Evolutionary conservation across 2,329 filamentous ascomycete genomes (phyloP).

Genomic region (Apiospora saccharicola): DNA sequence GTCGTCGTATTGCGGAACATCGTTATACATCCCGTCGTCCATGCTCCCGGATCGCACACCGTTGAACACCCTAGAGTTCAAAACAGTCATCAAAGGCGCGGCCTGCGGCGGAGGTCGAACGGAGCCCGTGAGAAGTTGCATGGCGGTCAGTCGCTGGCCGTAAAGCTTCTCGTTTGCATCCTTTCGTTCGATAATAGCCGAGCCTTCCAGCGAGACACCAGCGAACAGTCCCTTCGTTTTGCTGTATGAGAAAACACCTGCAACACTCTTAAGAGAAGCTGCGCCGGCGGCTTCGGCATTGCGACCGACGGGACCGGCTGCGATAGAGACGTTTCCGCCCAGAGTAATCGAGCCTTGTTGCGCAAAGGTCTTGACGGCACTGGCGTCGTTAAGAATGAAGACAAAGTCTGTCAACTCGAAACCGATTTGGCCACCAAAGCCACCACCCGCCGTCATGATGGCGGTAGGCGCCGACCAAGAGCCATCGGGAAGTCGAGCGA

Average conservation of each 20-base stretch:
- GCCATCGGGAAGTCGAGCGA: conserved; percentile 79
- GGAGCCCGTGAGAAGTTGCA: conserved; percentile 80
- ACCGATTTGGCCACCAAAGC: conserved; percentile 85
- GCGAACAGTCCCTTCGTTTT: conserved; percentile 98
- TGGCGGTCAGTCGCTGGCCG: conserved; percentile 80
- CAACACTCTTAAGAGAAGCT: conserved; percentile 86
- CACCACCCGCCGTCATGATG: conserved; percentile 81
- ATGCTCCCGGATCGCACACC: conserved; percentile 59
- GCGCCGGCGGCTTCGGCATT: conserved; percentile 97
- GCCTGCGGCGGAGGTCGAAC: conserved; percentile 83
- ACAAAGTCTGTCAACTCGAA: conserved; percentile 94
- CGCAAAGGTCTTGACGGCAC: conserved; percentile 91
- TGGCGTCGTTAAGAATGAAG: conserved; percentile 94
- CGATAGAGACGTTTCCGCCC: conserved; percentile 95
- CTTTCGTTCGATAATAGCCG: conserved; percentile 89
- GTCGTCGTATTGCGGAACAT: conserved; percentile 88
- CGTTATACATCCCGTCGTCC: conserved; percentile 86
- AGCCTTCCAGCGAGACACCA: conserved; percentile 92
- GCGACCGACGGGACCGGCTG: conserved; percentile 89
- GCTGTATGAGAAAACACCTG: conserved; percentile 94
- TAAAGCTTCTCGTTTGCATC: conserved; percentile 98
- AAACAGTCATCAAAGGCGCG: conserved; percentile 81
- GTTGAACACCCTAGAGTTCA: conserved; percentile 86
- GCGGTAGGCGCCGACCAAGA: conserved; percentile 83
- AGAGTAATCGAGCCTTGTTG: conserved; percentile 91